A percentile compares a stretch with the other conserved stretches of the same genome.
Conservation (phyloP, 495 filamentous ascomycete genomes). For the Penicillium herquei region DNA sequence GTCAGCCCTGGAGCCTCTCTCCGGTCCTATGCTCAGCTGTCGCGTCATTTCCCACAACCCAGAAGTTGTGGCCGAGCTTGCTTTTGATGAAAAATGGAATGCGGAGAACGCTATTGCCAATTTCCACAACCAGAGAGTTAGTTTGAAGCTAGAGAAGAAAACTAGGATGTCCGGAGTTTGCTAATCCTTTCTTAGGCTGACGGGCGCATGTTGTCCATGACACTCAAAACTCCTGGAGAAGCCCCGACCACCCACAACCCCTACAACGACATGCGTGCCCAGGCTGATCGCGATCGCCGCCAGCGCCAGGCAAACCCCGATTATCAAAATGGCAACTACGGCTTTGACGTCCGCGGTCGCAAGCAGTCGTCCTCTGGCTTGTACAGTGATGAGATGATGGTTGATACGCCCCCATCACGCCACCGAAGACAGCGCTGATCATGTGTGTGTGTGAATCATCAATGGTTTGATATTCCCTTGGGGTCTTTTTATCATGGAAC, state of each 20-base stretch:
- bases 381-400: constrained; percentile 47
- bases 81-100: constrained; percentile 71
- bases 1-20: constrained; percentile 71
- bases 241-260: constrained; percentile 17
- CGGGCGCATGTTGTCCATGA: constrained; percentile 76
- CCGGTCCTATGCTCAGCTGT: constrained; percentile 70
- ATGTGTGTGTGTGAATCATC: not conserved
- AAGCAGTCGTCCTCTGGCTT: constrained; percentile 18
- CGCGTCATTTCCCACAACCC: constrained; percentile 67
- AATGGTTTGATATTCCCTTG: not conserved
- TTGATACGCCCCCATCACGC: constrained; percentile 31
- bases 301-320: constrained; percentile 45
- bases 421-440: constrained; percentile 23
- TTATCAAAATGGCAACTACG: constrained; percentile 60
- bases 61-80: constrained; percentile 81
- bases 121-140: constrained; percentile 84
- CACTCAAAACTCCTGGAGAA: constrained; percentile 48
- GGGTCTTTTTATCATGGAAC: not conserved
- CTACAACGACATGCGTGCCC: constrained; percentile 45
- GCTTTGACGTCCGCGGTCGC: constrained; percentile 48
- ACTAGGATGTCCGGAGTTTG: not conserved
- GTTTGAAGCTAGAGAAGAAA: constrained; percentile 6
- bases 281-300: constrained; percentile 47
- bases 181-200: constrained; percentile 64
- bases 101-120: constrained; percentile 78